phyloP scores from a whole-genome alignment of 2,329 filamentous ascomycete genomes.

The Xylaria sp. region DNA sequence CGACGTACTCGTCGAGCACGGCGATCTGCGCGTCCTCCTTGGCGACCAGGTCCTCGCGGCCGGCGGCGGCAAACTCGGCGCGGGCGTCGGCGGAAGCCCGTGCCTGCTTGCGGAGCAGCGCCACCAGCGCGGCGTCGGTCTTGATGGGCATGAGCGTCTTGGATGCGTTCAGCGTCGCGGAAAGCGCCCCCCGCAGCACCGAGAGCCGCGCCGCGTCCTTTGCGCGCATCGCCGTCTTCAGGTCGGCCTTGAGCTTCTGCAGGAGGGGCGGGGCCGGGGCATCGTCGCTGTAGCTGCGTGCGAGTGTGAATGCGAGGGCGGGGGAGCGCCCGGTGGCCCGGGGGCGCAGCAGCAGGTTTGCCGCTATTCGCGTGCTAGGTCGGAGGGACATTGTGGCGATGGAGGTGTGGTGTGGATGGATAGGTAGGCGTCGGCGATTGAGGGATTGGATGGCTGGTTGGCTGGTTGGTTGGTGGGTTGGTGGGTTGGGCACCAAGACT shows the following conservation, averaged over 20 bases:
- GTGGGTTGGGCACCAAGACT: slow-evolving; percentile 16
- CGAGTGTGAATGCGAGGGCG: slow-evolving; percentile 20
- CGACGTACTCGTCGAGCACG: slow-evolving; percentile 74
- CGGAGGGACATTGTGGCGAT: slow-evolving; percentile 41
- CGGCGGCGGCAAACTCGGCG: slow-evolving; percentile 71
- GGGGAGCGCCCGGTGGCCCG: slow-evolving; percentile 10
- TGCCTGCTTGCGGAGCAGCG: slow-evolving; percentile 73
- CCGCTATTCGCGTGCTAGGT: slow-evolving; percentile 42
- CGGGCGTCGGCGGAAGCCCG: slow-evolving; percentile 68
- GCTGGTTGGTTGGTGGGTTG: slow-evolving; percentile 2
- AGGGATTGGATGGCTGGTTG: background rate
- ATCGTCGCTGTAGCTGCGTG: slow-evolving; percentile 40
- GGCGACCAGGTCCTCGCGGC: slow-evolving; percentile 74
- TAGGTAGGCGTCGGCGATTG: background rate
- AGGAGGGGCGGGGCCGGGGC: slow-evolving; percentile 59
- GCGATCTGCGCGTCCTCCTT: slow-evolving; percentile 75
- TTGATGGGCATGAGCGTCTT: slow-evolving; percentile 77
- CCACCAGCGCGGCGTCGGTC: slow-evolving; percentile 76
- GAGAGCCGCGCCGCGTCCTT: slow-evolving; percentile 73
- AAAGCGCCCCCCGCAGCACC: slow-evolving; percentile 75
- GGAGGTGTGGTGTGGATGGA: background rate
- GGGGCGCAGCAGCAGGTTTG: slow-evolving; percentile 43
- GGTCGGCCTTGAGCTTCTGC: slow-evolving; percentile 66
- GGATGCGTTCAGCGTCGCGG: slow-evolving; percentile 78
- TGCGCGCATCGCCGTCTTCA: slow-evolving; percentile 73